phyloP scores from a whole-genome alignment of 495 filamentous ascomycete species.

The Paragyromitra xinjiangensis region DNA sequence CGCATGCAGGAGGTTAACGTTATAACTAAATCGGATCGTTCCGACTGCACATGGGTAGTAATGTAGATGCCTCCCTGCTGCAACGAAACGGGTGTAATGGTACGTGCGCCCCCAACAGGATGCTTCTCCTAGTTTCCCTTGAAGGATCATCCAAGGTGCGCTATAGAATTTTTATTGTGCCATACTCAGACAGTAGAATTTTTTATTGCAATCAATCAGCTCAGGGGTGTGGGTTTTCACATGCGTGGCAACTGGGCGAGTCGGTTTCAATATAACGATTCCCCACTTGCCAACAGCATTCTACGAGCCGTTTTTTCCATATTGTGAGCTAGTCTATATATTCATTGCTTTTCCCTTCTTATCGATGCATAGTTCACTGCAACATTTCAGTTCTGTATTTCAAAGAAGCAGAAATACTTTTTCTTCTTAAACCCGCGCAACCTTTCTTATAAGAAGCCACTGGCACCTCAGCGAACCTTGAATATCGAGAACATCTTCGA shows the following conservation, averaged over 20 bases:
- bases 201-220: constrained; percentile 12
- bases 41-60: constrained; percentile 33
- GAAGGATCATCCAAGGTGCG: neutral
- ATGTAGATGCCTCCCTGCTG: neutral
- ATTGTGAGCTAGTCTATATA: constrained; percentile 27
- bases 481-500: neutral
- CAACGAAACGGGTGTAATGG: constrained; percentile 26
- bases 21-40: constrained; percentile 36
- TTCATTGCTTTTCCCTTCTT: constrained; percentile 38
- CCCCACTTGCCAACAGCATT: constrained; percentile 17
- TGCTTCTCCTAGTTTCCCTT: constrained; percentile 3
- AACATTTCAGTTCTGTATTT: constrained; percentile 9
- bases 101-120: constrained; percentile 36
- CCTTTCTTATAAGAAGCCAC: constrained; percentile 36
- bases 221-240: constrained; percentile 33
- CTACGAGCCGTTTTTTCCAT: constrained; percentile 22
- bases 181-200: constrained; percentile 14
- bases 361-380: constrained; percentile 9
- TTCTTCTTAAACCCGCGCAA: constrained; percentile 6
- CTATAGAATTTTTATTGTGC: constrained; percentile 10
- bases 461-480: constrained; percentile 12
- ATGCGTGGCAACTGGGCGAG: constrained; percentile 10
- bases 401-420: neutral
- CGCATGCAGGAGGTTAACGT: constrained; percentile 34
- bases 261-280: constrained; percentile 6